Evolutionary conservation across 148 eudicot species (phyloP).

Genomic region (Chenopodium quinoa): DNA sequence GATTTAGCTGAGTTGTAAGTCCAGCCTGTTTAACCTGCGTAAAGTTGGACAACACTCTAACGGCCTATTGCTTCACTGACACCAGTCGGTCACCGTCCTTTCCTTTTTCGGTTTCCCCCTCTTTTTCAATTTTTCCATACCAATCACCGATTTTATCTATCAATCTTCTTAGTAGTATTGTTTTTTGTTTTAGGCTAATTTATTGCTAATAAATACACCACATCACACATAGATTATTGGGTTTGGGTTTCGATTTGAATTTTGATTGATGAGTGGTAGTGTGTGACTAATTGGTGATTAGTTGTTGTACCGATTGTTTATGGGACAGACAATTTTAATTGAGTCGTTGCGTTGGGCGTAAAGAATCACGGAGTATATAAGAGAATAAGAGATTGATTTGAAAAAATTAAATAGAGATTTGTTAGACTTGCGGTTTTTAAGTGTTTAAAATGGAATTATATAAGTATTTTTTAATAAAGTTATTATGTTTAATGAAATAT

Average conservation of each 20-base stretch:
- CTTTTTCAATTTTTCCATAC: background rate
- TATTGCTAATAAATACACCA: background rate
- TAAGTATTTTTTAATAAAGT: too few relatives aligned
- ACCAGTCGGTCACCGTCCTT: slow-evolving; percentile 27
- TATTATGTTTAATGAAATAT: too few relatives aligned
- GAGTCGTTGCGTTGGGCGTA: too few relatives aligned
- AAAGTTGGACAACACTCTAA: slow-evolving; percentile 13
- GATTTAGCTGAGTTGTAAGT: slow-evolving; percentile 30
- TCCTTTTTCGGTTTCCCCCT: background rate
- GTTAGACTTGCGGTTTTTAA: too few relatives aligned
- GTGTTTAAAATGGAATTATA: too few relatives aligned
- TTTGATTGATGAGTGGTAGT: background rate
- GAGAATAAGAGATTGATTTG: too few relatives aligned
- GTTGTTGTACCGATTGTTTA: background rate
- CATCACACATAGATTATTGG: too few relatives aligned
- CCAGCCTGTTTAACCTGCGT: slow-evolving; percentile 31
- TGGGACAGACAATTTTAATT: too few relatives aligned
- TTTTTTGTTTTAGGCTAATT: background rate
- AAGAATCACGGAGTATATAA: too few relatives aligned
- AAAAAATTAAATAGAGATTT: too few relatives aligned
- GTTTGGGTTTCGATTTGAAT: background rate
- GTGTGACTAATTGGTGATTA: background rate
- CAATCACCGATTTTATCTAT: background rate
- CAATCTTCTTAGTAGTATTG: too few relatives aligned
- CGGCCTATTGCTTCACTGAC: slow-evolving; percentile 27